phyloP scores from a whole-genome alignment of 768 basidiomycete species.

The Hygrophorus russula region DNA sequence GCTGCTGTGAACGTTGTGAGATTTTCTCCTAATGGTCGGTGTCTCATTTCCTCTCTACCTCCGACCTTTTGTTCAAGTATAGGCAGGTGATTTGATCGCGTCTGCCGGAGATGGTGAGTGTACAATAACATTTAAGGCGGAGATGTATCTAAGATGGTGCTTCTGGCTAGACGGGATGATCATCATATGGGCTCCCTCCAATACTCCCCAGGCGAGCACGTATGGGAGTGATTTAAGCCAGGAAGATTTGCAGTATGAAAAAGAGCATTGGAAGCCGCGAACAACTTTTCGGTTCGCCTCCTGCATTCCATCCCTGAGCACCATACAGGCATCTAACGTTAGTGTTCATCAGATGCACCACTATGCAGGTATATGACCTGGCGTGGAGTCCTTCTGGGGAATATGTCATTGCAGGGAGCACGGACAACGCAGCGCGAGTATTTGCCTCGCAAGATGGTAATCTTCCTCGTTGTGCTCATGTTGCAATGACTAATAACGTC shows the following conservation, averaged over 20 bases:
- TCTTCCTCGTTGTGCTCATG: constrained; percentile 10
- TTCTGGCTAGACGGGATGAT: constrained; percentile 78
- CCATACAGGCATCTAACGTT: not conserved
- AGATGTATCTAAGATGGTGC: constrained; percentile 2
- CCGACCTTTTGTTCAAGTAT: not conserved
- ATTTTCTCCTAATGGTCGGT: constrained; percentile 83
- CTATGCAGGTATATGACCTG: constrained; percentile 95
- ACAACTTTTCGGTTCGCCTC: constrained; percentile 50
- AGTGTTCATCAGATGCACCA: constrained; percentile 60
- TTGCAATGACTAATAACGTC: not conserved
- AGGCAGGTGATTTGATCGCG: constrained; percentile 77
- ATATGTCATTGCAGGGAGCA: constrained; percentile 91
- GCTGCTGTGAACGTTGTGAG: constrained; percentile 94
- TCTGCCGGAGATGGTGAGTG: constrained; percentile 88
- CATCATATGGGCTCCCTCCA: constrained; percentile 86
- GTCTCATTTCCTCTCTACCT: constrained; percentile 4
- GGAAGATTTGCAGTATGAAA: constrained; percentile 81
- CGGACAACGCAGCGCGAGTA: constrained; percentile 88
- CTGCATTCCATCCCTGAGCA: not conserved
- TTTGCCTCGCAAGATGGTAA: constrained; percentile 66
- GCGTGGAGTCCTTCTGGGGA: constrained; percentile 96
- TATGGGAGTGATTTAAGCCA: constrained; percentile 76
- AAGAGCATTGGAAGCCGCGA: constrained; percentile 90
- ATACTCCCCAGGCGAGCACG: constrained; percentile 52
- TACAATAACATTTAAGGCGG: not conserved